A percentile compares a stretch with the other conserved stretches of the same genome.
These are phyloP conservation scores for Ceratocystis ficicola DNA, from an alignment of 2,329 filamentous ascomycete species.

Conservation along the genomic window DNA sequence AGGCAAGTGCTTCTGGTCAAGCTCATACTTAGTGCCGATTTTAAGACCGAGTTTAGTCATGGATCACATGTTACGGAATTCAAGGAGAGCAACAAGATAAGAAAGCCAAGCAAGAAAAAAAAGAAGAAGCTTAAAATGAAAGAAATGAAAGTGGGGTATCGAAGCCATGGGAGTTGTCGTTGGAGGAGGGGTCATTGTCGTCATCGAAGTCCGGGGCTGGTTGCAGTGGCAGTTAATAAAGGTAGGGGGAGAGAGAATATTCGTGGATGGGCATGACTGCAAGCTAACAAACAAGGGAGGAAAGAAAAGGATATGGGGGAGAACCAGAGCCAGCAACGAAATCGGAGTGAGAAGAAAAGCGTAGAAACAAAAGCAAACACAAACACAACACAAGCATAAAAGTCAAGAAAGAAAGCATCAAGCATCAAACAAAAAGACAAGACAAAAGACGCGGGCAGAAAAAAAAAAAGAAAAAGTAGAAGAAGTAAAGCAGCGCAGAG, in stretches of 20 bases:
- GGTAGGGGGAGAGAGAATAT: not conserved
- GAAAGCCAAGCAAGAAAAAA: conserved; percentile 25
- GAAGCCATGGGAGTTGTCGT: conserved; percentile 22
- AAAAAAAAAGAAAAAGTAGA: not conserved
- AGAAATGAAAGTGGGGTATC: conserved; percentile 22
- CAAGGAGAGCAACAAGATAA: not conserved
- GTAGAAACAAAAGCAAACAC: conserved; percentile 7
- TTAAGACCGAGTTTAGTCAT: no score
- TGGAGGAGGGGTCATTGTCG: conserved; percentile 18
- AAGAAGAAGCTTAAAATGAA: conserved; percentile 24
- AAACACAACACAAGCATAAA: conserved; percentile 16
- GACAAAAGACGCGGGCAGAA: conserved; percentile 14
- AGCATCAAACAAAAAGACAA: conserved; percentile 7
- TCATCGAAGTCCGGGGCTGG: conserved; percentile 22
- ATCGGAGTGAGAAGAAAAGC: conserved; percentile 5
- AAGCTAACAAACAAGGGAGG: not conserved
- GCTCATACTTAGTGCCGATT: no score
- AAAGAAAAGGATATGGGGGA: conserved; percentile 11
- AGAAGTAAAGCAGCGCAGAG: not conserved
- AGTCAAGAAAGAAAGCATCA: conserved; percentile 15
- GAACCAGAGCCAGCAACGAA: conserved; percentile 12
- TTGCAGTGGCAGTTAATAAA: conserved; percentile 9
- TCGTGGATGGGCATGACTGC: not conserved
- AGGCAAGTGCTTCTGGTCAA: no score
- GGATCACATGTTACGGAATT: no score